phyloP scores from a whole-genome alignment of 768 basidiomycete species.

The Tylopilus sp. region DNA sequence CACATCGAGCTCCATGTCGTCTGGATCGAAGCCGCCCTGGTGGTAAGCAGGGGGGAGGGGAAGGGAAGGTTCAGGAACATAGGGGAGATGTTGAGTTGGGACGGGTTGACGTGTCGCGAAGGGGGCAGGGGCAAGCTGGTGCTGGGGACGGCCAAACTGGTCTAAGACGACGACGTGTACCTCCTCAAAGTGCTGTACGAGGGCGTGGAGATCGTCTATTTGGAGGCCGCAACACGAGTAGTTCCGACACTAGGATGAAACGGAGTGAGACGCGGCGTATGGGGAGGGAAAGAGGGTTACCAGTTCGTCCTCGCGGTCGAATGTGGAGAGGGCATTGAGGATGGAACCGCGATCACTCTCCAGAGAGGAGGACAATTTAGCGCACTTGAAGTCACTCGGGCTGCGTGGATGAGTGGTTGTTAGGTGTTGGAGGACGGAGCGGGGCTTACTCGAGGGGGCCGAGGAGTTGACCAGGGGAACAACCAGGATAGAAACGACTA shows the following conservation, averaged over 20 bases:
- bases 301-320: constrained; percentile 71
- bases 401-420: constrained; percentile 20
- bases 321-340: constrained; percentile 61
- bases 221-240: constrained; percentile 88
- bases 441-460: constrained; percentile 62
- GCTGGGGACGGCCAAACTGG: constrained; percentile 36
- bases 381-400: constrained; percentile 45
- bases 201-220: constrained; percentile 72
- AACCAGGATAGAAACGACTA: constrained; percentile 57
- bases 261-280: not conserved
- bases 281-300: constrained; percentile 36
- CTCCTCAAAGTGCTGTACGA: constrained; percentile 91
- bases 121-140: constrained; percentile 21
- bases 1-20: constrained; percentile 78
- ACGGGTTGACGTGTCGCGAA: constrained; percentile 29
- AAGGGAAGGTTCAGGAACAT: constrained; percentile 24
- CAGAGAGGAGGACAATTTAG: constrained; percentile 48
- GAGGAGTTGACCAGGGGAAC: constrained; percentile 58
- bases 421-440: not conserved
- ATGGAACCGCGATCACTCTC: constrained; percentile 59
- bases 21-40: constrained; percentile 55
- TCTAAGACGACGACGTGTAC: constrained; percentile 77
- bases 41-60: constrained; percentile 31
- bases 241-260: constrained; percentile 62
- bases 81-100: constrained; percentile 33